Evolutionary conservation across 1,284 basidiomycete genomes (phyloP).

Genomic region (Cystobasidium sp.): DNA sequence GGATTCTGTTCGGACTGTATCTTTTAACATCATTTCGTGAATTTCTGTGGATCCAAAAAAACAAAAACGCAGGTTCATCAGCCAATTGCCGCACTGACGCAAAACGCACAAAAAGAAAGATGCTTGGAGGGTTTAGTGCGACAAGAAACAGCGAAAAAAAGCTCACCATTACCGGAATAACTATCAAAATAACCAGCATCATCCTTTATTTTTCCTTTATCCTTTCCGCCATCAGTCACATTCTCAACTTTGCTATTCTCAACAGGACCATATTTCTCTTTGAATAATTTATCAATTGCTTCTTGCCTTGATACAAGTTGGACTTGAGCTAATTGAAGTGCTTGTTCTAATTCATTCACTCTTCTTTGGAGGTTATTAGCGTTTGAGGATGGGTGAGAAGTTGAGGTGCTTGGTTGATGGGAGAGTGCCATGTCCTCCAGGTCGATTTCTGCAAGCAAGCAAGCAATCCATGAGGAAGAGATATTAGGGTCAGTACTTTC

Average conservation of each 20-base stretch:
- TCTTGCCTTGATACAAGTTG: conserved; percentile 10
- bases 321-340: conserved; percentile 27
- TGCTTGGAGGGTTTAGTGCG: not conserved
- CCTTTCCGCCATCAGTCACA: conserved; percentile 1
- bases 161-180: conserved; percentile 84
- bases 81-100: no score
- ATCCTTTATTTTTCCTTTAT: conserved; percentile 66
- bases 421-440: conserved; percentile 61
- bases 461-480: conserved; percentile 17
- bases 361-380: conserved; percentile 13
- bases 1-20: conserved; percentile 88
- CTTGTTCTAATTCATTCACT: conserved; percentile 25
- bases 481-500: not conserved
- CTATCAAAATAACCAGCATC: conserved; percentile 91
- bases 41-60: conserved; percentile 50
- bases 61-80: no score
- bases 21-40: conserved; percentile 68
- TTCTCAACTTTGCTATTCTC: no score
- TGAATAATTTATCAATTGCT: conserved; percentile 35
- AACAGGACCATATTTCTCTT: conserved; percentile 1
- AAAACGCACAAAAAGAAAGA: no score
- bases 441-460: conserved; percentile 61
- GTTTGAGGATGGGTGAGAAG: not conserved
- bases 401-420: conserved; percentile 14
- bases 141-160: not conserved